These are phyloP conservation scores for Schizochytrium sp. DNA, from an alignment of 108 stramenopile species.

Conservation along the genomic window DNA sequence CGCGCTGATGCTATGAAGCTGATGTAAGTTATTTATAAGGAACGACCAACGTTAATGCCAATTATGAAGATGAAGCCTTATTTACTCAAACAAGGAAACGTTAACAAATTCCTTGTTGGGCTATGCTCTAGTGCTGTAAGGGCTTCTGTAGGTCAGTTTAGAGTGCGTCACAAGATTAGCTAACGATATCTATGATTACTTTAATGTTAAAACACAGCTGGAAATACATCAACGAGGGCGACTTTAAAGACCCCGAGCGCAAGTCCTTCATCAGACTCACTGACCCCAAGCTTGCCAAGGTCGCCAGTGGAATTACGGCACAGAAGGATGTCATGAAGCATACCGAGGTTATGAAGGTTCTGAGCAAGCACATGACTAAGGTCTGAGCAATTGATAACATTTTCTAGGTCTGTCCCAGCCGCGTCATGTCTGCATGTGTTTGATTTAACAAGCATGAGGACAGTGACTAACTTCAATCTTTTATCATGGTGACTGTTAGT, in stretches of 20 bases:
- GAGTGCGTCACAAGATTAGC: too few species aligned
- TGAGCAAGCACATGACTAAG: neutral
- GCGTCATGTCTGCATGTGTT: too few species aligned
- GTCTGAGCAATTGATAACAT: neutral
- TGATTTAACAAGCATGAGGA: too few species aligned
- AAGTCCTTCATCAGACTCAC: neutral
- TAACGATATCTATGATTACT: too few species aligned
- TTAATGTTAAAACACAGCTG: neutral
- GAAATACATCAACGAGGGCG: neutral
- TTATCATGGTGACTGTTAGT: too few species aligned
- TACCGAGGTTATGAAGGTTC: conserved; percentile 26
- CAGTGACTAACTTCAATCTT: too few species aligned
- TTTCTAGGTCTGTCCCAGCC: too few species aligned
- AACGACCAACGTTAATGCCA: neutral
- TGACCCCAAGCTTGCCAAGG: neutral
- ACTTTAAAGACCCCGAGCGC: neutral
- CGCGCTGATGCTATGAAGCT: conserved; percentile 17
- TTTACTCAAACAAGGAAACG: neutral
- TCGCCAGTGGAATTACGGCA: neutral
- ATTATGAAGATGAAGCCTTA: neutral
- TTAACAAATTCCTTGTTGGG: too few species aligned
- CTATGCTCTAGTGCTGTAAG: too few species aligned
- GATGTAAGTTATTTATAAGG: neutral
- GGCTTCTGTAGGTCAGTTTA: too few species aligned
- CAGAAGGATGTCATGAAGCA: neutral